Conservation (phyloP, 1,139 yeast genomes). For the Suhomyces maxii region DNA sequence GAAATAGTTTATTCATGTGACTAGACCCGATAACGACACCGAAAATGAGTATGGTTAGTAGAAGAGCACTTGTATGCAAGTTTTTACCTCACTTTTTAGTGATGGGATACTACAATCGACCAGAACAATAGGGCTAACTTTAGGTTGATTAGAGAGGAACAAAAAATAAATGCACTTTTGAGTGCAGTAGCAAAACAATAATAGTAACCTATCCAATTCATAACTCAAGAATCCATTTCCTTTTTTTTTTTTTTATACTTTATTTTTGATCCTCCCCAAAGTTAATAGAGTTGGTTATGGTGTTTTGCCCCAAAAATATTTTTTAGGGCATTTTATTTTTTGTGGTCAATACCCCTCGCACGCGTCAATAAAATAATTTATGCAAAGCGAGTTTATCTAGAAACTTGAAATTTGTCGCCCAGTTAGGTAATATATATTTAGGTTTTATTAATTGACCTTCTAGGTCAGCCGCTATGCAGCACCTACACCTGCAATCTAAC, state of each 20-base stretch:
- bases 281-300: not conserved
- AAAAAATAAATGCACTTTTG: not conserved
- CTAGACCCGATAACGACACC: slow-evolving; percentile 9
- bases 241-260: not conserved
- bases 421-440: slow-evolving; percentile 3
- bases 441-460: not conserved
- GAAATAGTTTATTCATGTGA: slow-evolving; percentile 8
- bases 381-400: slow-evolving; percentile 1
- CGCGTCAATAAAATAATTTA: slow-evolving; percentile 1
- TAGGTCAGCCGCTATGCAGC: slow-evolving; percentile 5
- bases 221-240: not conserved
- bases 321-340: not conserved
- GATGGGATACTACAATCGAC: slow-evolving; percentile 5
- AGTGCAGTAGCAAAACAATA: not conserved
- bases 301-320: too few species aligned
- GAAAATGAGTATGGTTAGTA: slow-evolving; percentile 1
- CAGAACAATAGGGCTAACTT: not conserved
- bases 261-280: not conserved
- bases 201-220: not conserved
- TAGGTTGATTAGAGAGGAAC: not conserved
- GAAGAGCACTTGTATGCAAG: slow-evolving; percentile 6
- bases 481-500: too few species aligned
- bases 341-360: not conserved
- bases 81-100: slow-evolving; percentile 8
- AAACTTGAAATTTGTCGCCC: slow-evolving; percentile 10